These are phyloP conservation scores for Diplodia corticola DNA, from an alignment of 2,329 filamentous ascomycete genomes.

Conservation along the genomic window DNA sequence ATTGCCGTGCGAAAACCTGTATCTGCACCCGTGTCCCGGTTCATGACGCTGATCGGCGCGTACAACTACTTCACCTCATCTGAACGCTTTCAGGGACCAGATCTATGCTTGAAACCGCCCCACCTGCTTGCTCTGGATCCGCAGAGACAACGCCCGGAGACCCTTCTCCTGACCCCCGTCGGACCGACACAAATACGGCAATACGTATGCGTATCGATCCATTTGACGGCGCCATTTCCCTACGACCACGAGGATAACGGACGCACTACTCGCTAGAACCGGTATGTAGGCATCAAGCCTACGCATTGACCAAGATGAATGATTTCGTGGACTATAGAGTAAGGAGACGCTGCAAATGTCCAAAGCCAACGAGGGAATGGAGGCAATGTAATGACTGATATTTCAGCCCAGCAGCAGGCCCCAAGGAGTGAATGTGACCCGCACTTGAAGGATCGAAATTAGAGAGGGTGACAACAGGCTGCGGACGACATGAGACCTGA, in stretches of 20 bases:
- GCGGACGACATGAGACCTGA: too few species aligned
- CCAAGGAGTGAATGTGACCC: neutral
- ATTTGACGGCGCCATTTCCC: neutral
- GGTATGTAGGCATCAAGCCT: neutral
- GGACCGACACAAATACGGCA: slow-evolving; percentile 6
- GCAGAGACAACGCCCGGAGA: neutral
- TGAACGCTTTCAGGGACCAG: neutral
- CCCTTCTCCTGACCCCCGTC: neutral
- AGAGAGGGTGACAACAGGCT: too few species aligned
- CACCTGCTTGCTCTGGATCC: neutral
- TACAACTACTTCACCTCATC: neutral
- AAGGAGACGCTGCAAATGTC: neutral
- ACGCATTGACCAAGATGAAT: neutral
- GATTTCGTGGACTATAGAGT: neutral
- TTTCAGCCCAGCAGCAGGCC: neutral
- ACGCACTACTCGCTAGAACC: neutral
- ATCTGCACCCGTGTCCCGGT: neutral
- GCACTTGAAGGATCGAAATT: neutral
- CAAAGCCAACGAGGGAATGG: neutral
- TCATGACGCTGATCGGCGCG: neutral
- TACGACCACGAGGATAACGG: neutral
- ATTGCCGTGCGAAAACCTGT: neutral
- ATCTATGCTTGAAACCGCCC: neutral
- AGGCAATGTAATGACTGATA: neutral
- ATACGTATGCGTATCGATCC: neutral